Base-by-base conservation (phyloP, 192 early-diverging fungal genomes). In the Lobulomyces angularis region DNA sequence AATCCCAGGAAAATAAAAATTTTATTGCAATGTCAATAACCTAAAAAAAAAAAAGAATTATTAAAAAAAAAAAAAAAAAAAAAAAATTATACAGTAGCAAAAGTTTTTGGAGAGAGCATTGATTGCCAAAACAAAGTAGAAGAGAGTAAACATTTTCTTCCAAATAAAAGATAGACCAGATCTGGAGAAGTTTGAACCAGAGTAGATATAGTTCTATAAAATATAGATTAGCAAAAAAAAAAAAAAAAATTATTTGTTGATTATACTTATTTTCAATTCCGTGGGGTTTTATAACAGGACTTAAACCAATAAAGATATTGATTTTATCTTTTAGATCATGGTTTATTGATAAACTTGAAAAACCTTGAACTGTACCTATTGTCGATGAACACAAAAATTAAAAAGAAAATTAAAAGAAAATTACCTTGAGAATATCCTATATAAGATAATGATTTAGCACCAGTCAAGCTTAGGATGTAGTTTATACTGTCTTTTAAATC, bases 351-450 rank as follows among this genome's bases (percentile, higher is more conserved):
- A 97, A 67, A 1, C 81, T 76, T 27, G 89, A 80, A 51, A 94
- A 90, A 14, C 81, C 83, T 53, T 89, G 85, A 4, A 86, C 78
- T 0, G 84, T 86, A 34, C 90, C 37, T 37, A 37, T 3, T 37
- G 37, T 5, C 5, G n/a, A 24, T 37, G n/a, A 14, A 37, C 21
- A 8, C 9, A 24, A 9, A 37, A n/a, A 0, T 20, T 24, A 37
- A 8, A 9, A 0, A 16, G 12, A 6, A 37, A 20, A 8, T 20
- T 9, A 2, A 24, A 9, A n/a, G 25, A 0, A 37, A 2, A 14
- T 28, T 31, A 23, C 34, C 92, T 62, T 97, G 92, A 27, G 87
- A 90, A 47, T 93, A 97, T n/a, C 92, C 92, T 45, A 97, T 83
- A 58, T 91, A 97, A 1, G 86, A 78, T 26, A 97, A 59, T 20